phyloP scores from a whole-genome alignment of 495 filamentous ascomycete genomes.

The Aspergillus sparsus region DNA sequence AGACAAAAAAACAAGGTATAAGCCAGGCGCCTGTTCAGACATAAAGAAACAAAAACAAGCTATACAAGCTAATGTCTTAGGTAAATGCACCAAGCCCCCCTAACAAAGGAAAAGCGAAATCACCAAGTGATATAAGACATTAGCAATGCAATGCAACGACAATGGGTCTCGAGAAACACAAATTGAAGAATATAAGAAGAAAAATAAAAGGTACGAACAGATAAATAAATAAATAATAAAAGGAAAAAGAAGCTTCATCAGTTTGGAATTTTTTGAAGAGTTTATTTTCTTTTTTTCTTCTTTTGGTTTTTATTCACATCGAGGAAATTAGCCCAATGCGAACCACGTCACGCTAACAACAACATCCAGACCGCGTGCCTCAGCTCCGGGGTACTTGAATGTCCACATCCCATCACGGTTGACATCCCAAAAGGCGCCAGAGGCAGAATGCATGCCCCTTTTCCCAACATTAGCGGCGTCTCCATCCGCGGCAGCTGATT shows the following conservation, averaged over 20 bases:
- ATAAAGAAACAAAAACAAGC: background rate
- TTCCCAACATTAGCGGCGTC: conserved; percentile 62
- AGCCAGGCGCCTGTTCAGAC: background rate
- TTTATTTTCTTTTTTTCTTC: conserved; percentile 16
- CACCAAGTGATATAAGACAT: conserved; percentile 19
- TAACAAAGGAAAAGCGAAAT: conserved; percentile 18
- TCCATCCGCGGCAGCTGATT: conserved; percentile 41
- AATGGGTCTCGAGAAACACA: conserved; percentile 16
- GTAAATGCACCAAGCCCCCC: conserved; percentile 15
- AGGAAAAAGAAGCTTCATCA: conserved; percentile 15
- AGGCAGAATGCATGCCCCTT: conserved; percentile 93
- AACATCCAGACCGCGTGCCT: conserved; percentile 84
- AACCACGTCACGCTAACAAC: conserved; percentile 94
- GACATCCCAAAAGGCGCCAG: conserved; percentile 95
- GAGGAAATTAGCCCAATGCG: conserved; percentile 38
- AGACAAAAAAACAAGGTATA: conserved; percentile 5
- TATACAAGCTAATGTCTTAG: conserved; percentile 10
- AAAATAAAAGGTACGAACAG: background rate
- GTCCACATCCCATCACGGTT: conserved; percentile 98
- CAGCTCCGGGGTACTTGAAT: conserved; percentile 86
- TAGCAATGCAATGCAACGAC: conserved; percentile 15
- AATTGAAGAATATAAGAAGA: background rate
- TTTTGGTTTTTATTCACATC: background rate
- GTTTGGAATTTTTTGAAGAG: conserved; percentile 4
- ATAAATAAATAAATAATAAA: conserved; percentile 19